Percentiles rank a stretch among this genome's conserved stretches.
These are phyloP conservation scores for Populus hybrid DNA, from an alignment of 441 rosid genomes.

Conservation along the genomic window DNA sequence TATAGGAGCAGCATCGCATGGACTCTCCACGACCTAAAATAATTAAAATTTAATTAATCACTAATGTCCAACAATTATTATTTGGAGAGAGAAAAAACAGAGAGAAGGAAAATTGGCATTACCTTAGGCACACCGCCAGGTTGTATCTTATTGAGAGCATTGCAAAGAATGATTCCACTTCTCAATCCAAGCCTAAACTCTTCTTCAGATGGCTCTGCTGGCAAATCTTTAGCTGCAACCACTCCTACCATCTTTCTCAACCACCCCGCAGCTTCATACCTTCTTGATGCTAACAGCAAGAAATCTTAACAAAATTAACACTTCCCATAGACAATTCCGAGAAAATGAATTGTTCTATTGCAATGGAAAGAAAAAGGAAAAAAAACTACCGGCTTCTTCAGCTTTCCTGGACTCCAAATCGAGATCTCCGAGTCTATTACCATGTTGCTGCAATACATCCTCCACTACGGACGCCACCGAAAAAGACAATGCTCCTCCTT, in stretches of 20 bases:
- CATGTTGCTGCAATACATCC: conserved; percentile 83
- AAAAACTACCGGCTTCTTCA: conserved; percentile 73
- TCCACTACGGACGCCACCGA: conserved; percentile 78
- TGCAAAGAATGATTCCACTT: conserved; percentile 87
- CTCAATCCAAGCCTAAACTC: conserved; percentile 84
- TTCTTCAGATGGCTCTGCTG: conserved; percentile 85
- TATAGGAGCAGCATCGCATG: conserved; percentile 68
- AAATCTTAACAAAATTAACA: not conserved
- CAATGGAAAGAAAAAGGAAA: not conserved
- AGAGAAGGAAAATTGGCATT: not conserved
- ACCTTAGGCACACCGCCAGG: conserved; percentile 86
- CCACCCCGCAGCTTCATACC: conserved; percentile 87
- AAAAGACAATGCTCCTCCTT: conserved; percentile 47
- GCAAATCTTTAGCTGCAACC: conserved; percentile 76
- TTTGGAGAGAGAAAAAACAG: not conserved
- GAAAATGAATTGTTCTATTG: not conserved
- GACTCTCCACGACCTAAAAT: conserved; percentile 82
- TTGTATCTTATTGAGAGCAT: conserved; percentile 72
- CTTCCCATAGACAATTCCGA: not conserved
- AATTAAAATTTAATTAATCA: not conserved
- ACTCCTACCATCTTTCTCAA: conserved; percentile 81
- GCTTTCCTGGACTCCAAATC: conserved; percentile 76
- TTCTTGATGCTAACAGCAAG: conserved; percentile 54
- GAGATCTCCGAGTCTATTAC: conserved; percentile 47
- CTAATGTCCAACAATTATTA: not conserved